phyloP scores from a whole-genome alignment of 2,329 filamentous ascomycete genomes.

The Fusarium mexicanum region DNA sequence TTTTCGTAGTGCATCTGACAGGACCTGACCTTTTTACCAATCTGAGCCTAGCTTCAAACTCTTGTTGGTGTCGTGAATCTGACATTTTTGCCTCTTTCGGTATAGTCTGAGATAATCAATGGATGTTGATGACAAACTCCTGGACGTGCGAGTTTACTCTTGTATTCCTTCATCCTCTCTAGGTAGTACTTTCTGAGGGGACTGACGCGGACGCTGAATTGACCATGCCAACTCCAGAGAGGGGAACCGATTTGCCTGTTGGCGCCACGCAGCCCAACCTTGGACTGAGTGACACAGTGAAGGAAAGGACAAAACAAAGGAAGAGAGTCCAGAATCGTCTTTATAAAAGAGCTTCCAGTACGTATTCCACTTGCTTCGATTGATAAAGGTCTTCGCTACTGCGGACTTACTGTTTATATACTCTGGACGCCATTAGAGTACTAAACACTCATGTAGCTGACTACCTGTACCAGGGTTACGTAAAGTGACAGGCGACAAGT shows the following conservation, averaged over 20 bases:
- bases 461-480: neutral
- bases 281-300: neutral
- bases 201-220: too few relatives aligned
- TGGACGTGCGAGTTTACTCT: neutral
- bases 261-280: neutral
- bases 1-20: neutral
- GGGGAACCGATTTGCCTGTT: too few relatives aligned
- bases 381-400: too few relatives aligned
- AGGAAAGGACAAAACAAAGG: neutral
- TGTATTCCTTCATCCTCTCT: neutral
- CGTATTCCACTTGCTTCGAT: neutral
- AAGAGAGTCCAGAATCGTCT: neutral
- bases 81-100: neutral
- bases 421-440: neutral
- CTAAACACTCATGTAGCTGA: neutral
- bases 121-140: neutral
- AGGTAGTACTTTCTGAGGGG: accelerated
- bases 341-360: neutral
- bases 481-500: neutral
- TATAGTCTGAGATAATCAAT: neutral
- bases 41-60: neutral
- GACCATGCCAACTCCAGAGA: neutral
- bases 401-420: too few relatives aligned
- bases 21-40: neutral
- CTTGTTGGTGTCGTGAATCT: neutral